Evolutionary conservation across 2,329 filamentous ascomycete species (phyloP), one percentile per base, ranked within the genome.

Genomic region (Diplodia corticola): DNA sequence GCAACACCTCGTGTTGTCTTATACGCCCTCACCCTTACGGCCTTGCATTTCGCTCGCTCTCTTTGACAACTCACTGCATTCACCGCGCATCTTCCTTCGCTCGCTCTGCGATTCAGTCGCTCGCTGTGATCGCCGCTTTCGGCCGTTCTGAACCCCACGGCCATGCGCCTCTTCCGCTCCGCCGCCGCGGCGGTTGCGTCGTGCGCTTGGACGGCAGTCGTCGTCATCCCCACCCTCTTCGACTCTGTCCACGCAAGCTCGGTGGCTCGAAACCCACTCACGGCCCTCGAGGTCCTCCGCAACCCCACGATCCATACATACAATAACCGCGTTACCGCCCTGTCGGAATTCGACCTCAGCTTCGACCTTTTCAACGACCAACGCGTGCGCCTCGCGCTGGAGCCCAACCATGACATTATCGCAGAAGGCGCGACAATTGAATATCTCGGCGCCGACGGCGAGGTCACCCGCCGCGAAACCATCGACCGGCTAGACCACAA

Each of bases 331-430:
- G 87, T 97, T 54, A 89, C 95, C 74, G 89, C 93, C 57, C 82
- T 91, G 66, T 94, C 93, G 15, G 82, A 87, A 24, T 99, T 99
- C 77, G 91, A 97, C 73, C 81, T 99, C 68, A 89, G 87, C 33
- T 97, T 99, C 76, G 83, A 87, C 66, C 81, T 97, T 40, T 81
- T 86, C 68, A 83, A 85, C 63, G 81, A 85, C 68, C 44, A 37
- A 15, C 86, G 88, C 70, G 83, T 98, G 73, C 91, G 92, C 70
- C 85, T 99, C 63, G 85, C 86, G 65, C 85, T 99, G 57, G 89
- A 95, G 75, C 95, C 95, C 4, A 98, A 98, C 76, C 88, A 96
- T 80, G 92, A 98, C 78, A 88, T 98, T 67, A 83, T 99, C 53
- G 86, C 89, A 64, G 85, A 92, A 17, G 88, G 90, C 71, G 90